Base-by-base conservation (phyloP, 2,329 filamentous ascomycete species). In the Cadophora sp. region DNA sequence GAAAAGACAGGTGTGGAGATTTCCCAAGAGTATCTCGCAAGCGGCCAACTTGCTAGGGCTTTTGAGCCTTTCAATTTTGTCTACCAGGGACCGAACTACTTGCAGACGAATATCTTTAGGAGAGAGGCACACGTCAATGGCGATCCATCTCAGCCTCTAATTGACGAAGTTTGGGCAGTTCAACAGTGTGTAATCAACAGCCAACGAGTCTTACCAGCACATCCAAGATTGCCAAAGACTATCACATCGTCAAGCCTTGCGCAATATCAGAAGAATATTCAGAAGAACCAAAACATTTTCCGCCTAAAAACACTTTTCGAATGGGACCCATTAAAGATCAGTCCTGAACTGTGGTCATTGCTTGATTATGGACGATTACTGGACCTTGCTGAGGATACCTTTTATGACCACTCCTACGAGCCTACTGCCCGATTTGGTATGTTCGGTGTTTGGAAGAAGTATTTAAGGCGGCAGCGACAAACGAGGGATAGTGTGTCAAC, bases 31-130 rank as follows among this genome's bases (percentile, higher is more conserved):
- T 82, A 79, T 56, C 68, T 89, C 0, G 70, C 76, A 1, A 75
- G 75, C 4, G 73, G 77, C 0, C 80, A 74, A 1, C 67, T 83
- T 0, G 79, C 53, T 33, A 22, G 33, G 20, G n/a, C 22, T 1
- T 22, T 50, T 22, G 14, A 43, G 13, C 62, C 62, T 82, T 61
- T 74, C 77, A 0, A 81, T 86, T 87, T 87, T 33, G 84, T 81
- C 5, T 80, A 88, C 1, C 83, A 90, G 72, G 88, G 87, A 1
- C 82, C 83, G 0, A 76, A 77, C 2, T 90, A 90, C 71, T 70
- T 76, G 1, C 82, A 83, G 0, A 68, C 68, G 4, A 78, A 78
- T 1, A 76, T 87, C 1, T 88, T 81, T 72, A 77, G 82, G 4
- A 72, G 67, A 5, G 83, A 87, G 6, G 81, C 81, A 0, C 87